Evolutionary conservation across 2,329 filamentous ascomycete species (phyloP), one percentile per base, ranked within the genome.

Genomic region (Zopfia rhizophila): DNA sequence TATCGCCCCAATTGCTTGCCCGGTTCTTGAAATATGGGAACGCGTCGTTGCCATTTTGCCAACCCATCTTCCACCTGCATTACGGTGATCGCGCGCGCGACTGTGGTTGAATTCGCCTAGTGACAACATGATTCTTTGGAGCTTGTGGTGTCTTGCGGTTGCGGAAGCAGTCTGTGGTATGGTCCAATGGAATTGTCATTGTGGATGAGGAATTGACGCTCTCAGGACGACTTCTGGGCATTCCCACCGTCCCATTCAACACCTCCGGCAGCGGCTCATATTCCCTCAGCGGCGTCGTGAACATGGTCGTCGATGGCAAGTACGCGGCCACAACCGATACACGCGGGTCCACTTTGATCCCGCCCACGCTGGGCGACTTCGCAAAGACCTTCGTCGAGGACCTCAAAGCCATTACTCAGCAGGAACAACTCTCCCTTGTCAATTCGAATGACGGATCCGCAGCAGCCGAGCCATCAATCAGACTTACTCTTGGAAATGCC

Each of bases 291-390:
- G 41, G 29, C 19, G 31, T 59, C 18, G 40, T 23, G 5, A 33
- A 16, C 3, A 73, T 83, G 35, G 55, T 80, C 10, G 74, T 84
- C 7, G 75, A 83, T 48, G 44, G 55, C 3, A 56, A 59, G 3
- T 79, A 72, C 58, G 68, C 74, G 1, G 53, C 75, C 5, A 46
- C 62, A 1, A 70, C 73, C 4, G 75, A 84, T 53, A 61, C 68
- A 1, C 41, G 65, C 6, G 81, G 81, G 0, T 80, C 83, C 21
- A 79, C 76, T 0, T 60, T 79, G 3, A 79, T 80, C 16, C 78
- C 78, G 0, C 78, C 78, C 0, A 73, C 72, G 0, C 69, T 73
- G 0, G 42, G 62, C 10, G 73, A 76, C 1, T 80, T 80, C 27
- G 76, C 77, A 0, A 40, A 59, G 10, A 72, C 69, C 0, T 79